Evolutionary conservation across 2,329 filamentous ascomycete species (phyloP), one percentile per base, ranked within the genome.

Genomic region (Fusarium sp.): DNA sequence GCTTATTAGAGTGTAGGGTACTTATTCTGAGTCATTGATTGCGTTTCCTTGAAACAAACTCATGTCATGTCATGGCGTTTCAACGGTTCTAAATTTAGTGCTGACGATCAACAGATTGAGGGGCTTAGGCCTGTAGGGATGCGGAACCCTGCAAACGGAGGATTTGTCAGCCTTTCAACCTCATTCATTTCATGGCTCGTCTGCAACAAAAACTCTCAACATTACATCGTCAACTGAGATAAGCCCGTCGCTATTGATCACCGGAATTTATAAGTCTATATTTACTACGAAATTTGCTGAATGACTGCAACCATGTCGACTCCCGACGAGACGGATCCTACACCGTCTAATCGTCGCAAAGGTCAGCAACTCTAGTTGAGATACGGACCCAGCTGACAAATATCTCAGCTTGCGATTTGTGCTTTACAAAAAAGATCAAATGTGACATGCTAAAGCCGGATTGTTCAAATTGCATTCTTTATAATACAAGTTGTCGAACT

Each of bases 341-440:
- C 42, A n/a, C 52, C 45, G 15, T 69, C 75, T 9, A 73, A 70
- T 18, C 75, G 75, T 44, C 75, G 75, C 52, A 77, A 77, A 57
- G 75, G 75, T 56, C 17, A 56, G 56, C 36, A 55, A 35, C 18
- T 45, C 29, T 5, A 41, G 5, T 20, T 8, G 9, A 0, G 9
- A 17, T 14, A 27, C 1, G 1, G 1, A 8, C n/a, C 31, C 7
- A 47, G 27, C 56, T 63, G 55, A 67, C 35, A n/a, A 29, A 6
- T 10, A 11, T 20, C 5, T 22, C 11, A 83, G 83, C 81, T 1
- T 84, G 83, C 63, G 83, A 85, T 68, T 76, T 84, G 42, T 85
- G 84, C 75, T 84, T 82, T 54, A 81, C 74, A 17, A 85, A 84
- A 74, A 85, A 85, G 78, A 84, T 85, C 50, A 84, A 83, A 70